phyloP scores from a whole-genome alignment of 441 rosid species.

The Monsonia emarginata region DNA sequence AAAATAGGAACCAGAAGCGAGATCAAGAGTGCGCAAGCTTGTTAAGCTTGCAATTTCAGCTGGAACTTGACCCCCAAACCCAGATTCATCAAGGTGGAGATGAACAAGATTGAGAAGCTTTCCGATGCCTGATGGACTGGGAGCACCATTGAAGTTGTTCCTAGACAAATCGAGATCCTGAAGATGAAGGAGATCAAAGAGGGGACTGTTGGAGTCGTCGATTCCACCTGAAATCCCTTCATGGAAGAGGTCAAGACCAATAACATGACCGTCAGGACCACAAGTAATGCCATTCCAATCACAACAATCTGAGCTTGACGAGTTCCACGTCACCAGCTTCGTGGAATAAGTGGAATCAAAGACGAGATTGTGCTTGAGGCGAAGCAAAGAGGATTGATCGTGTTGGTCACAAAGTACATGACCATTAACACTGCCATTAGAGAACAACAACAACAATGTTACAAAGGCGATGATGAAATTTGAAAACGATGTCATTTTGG shows the following conservation, averaged over 20 bases:
- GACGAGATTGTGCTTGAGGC: background rate
- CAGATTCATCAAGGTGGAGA: background rate
- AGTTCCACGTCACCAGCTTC: background rate
- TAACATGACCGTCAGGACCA: background rate
- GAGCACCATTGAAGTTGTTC: background rate
- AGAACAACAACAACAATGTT: too few relatives aligned
- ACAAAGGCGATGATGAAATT: too few relatives aligned
- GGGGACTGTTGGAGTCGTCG: background rate
- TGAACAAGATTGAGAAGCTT: background rate
- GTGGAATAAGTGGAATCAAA: background rate
- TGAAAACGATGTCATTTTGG: too few relatives aligned
- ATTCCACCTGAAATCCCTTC: background rate
- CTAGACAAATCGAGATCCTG: background rate
- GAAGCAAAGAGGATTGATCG: background rate
- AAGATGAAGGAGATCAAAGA: background rate
- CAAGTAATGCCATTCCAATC: background rate
- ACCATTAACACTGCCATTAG: too few relatives aligned
- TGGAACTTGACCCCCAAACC: background rate
- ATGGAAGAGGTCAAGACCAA: background rate
- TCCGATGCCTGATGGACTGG: background rate
- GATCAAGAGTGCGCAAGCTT: background rate
- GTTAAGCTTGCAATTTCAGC: background rate
- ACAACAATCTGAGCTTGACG: background rate
- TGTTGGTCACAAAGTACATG: background rate
- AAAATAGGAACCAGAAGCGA: background rate